A percentile compares a stretch with the other conserved stretches of the same genome.
Evolutionary conservation across 352 stramenopile genomes (phyloP).

Genomic region (Albugo candida): DNA sequence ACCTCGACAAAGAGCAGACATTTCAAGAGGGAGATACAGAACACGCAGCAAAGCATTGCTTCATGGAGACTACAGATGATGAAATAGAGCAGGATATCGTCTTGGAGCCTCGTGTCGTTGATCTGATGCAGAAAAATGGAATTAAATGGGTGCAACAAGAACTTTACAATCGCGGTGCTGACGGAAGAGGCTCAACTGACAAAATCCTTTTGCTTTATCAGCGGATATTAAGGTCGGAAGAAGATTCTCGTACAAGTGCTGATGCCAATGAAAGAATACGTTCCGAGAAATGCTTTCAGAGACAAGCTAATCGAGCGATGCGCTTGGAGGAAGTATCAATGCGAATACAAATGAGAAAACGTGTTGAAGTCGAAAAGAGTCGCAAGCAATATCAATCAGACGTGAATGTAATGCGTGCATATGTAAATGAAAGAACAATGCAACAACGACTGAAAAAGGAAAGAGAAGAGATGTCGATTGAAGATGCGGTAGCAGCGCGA

Average conservation of each 20-base stretch:
- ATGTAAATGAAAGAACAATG: too few species aligned
- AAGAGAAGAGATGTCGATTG: too few species aligned
- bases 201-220: slow-evolving; percentile 27
- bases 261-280: too few species aligned
- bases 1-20: neutral
- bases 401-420: too few species aligned
- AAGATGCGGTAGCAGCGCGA: too few species aligned
- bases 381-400: too few species aligned
- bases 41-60: neutral
- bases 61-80: neutral
- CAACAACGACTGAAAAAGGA: too few species aligned
- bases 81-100: neutral
- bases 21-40: too few species aligned
- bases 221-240: slow-evolving; percentile 8
- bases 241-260: too few species aligned
- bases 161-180: slow-evolving; percentile 46
- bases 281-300: too few species aligned
- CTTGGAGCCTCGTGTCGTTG: neutral
- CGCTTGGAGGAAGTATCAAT: neutral
- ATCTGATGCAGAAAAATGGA: slow-evolving; percentile 12
- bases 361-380: too few species aligned
- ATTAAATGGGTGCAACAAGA: slow-evolving; percentile 67
- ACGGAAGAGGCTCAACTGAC: slow-evolving; percentile 24
- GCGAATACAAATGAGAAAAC: too few species aligned
- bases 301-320: neutral